phyloP scores from a whole-genome alignment of 2,329 filamentous ascomycete species.

The Neofusicoccum umdonicola region DNA sequence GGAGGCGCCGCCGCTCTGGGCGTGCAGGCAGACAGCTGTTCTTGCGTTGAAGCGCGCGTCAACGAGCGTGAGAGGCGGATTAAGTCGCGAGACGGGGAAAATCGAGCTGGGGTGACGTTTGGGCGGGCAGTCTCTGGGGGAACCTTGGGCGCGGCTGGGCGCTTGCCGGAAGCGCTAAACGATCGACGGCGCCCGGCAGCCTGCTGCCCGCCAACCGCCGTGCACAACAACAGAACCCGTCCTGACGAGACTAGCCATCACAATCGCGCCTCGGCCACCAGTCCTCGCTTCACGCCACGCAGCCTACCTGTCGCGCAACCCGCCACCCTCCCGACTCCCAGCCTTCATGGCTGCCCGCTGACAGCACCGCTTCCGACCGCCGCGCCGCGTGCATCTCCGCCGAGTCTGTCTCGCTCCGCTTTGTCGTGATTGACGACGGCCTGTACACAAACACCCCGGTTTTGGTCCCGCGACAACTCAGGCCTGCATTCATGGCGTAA shows the following conservation, averaged over 20 bases:
- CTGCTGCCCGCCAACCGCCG: not conserved
- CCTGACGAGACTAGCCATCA: slow-evolving; percentile 1
- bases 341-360: not conserved
- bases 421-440: not conserved
- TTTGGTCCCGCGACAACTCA: slow-evolving; percentile 4
- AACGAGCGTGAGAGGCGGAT: not conserved
- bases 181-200: not conserved
- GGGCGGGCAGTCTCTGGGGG: slow-evolving; percentile 6
- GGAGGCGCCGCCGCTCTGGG: not conserved
- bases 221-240: slow-evolving; percentile 13
- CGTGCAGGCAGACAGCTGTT: not conserved
- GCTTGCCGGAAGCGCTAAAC: slow-evolving; percentile 10
- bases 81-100: not conserved
- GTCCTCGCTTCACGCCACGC: slow-evolving; percentile 15
- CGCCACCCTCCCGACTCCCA: not conserved
- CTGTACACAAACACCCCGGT: slow-evolving; percentile 11
- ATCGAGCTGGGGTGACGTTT: slow-evolving; percentile 9
- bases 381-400: slow-evolving; percentile 1
- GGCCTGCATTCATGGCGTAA: slow-evolving; percentile 15
- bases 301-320: slow-evolving; percentile 5
- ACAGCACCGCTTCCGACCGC: not conserved
- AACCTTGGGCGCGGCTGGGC: not conserved
- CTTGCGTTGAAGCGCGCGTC: not conserved
- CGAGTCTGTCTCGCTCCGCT: slow-evolving; percentile 9
- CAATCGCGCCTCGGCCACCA: slow-evolving; percentile 11